Evolutionary conservation across 768 basidiomycete genomes (phyloP), one percentile per base, ranked within the genome.

Genomic region (Paxillus rubicundulus): DNA sequence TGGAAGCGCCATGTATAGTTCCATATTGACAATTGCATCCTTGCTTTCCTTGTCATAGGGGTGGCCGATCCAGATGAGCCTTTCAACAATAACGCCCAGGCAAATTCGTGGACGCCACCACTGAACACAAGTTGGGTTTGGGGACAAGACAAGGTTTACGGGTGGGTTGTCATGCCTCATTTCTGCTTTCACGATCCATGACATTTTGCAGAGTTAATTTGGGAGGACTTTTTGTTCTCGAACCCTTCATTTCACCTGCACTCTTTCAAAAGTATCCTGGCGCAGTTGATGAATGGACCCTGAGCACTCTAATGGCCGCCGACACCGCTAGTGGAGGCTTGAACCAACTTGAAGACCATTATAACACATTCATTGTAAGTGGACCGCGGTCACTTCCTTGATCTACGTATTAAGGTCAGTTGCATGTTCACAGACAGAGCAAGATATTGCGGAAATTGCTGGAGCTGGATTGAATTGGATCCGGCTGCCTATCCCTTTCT

Each of bases 371-470:
- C 70, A 84, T 94, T 59, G 86, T 89, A 63, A 65, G 86, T 74
- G 30, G 24, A 18, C 17, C n/a, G 32, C 20, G 9, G 9, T 45
- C 28, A 34, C 39, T 27, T 13, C 46, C 39, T 47, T 50, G 13
- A 32, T 44, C 27, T 34, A 37, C 41, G 7, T 36, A 20, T 45
- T 51, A 30, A 49, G 9, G 20, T 39, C 24, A 8, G 27, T 40
- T 21, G 53, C 32, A 34, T 51, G 41, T 33, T 46, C 36, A 24
- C 67, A 93, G 89, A 94, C 89, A 49, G 91, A 94, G 66, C 74
- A 89, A 71, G 93, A 96, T 72, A 84, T 95, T 55, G 92, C 92
- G 34, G 74, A 85, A 64, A 95, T 97, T 54, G 91, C 93, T 41
- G 87, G 82, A 37, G 92, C 90, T 27, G 93, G 92, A 4, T 71